Evolutionary conservation across 495 filamentous ascomycete genomes (phyloP), one percentile per base, ranked within the genome.

Genomic region (Chaetomium fimeti): DNA sequence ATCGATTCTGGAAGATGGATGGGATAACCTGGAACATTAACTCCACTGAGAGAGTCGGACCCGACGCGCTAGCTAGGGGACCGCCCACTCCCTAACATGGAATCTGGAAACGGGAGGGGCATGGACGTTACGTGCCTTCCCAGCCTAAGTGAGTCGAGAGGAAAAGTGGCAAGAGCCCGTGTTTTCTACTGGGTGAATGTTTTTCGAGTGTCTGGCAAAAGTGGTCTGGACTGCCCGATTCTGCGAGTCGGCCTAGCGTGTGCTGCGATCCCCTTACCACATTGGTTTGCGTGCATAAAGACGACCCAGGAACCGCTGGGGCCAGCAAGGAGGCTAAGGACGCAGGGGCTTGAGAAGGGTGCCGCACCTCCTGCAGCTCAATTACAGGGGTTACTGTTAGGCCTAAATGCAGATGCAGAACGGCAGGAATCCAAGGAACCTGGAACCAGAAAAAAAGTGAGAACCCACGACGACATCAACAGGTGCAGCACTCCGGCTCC

Each of bases 391-490:
- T 71, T 60, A 55, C 55, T 11, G 66, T 73, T 67, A 63, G 71
- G 71, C 71, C 69, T 69, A 67, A 73, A 73, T 71, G 69, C 71
- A 73, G 69, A 62, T 67, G 68, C 66, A 69, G 53, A 49, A 24
- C 40, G 40, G 66, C 57, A 68, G 62, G 60, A 60, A 57, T 61
- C 56, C 40, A 63, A 60, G 57, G 32, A 36, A 36, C 32, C 32
- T 36, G 32, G 32, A n/a, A 36, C 25, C 38, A 60, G 24, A 53
- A 64, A 62, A 70, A 69, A 63, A 62, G 52, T 56, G 49, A 36
- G 28, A 36, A 20, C 40, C 28, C 24, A 60, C 22, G 38, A 53
- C 42, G 42, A 47, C 57, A n/a, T 60, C 57, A 54, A 57, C 61
- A 24, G 7, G 36, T 57, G 55, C 22, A 45, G 36, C 36, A 29